Percentiles rank a stretch among this genome's conserved stretches.
Evolutionary conservation across 1,284 basidiomycete genomes (phyloP).

Genomic region (Coniferiporia sulphurascens): DNA sequence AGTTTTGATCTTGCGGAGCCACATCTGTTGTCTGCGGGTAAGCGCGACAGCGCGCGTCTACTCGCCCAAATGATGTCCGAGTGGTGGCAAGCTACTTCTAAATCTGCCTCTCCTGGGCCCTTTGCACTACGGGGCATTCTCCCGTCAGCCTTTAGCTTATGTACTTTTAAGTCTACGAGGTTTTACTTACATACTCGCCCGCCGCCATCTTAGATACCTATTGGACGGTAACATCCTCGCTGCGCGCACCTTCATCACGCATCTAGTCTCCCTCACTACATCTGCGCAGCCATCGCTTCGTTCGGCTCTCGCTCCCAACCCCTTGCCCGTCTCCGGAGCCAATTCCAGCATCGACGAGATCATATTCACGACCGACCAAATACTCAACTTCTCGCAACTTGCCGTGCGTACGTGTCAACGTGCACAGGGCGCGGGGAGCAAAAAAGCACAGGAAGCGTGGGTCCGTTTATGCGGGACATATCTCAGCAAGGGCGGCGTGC

Average conservation of each 20-base stretch:
- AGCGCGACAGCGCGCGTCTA: constrained; percentile 79
- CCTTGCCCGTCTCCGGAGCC: constrained; percentile 34
- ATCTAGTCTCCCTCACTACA: constrained; percentile 61
- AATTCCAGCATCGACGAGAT: constrained; percentile 53
- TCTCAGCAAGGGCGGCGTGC: constrained; percentile 56
- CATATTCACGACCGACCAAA: constrained; percentile 62
- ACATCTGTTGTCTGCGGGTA: constrained; percentile 79
- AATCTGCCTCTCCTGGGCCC: constrained; percentile 46
- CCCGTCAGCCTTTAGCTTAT: constrained; percentile 49
- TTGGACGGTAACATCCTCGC: constrained; percentile 84
- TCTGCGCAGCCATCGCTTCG: constrained; percentile 33
- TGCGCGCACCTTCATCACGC: constrained; percentile 76
- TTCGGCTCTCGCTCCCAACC: constrained; percentile 40
- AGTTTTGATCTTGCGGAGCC: constrained; percentile 69
- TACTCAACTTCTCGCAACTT: constrained; percentile 85
- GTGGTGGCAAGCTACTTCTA: constrained; percentile 50
- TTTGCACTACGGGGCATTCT: constrained; percentile 81
- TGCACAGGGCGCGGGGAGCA: constrained; percentile 71
- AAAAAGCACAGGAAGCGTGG: constrained; percentile 74
- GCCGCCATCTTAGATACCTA: constrained; percentile 58
- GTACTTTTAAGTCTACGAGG: constrained; percentile 16
- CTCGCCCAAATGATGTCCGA: constrained; percentile 83
- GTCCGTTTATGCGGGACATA: constrained; percentile 78
- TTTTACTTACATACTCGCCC: background rate
- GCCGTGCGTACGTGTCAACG: constrained; percentile 82